Conservation (phyloP, 2,329 filamentous ascomycete species). For the Stagonosporopsis tanaceti region DNA sequence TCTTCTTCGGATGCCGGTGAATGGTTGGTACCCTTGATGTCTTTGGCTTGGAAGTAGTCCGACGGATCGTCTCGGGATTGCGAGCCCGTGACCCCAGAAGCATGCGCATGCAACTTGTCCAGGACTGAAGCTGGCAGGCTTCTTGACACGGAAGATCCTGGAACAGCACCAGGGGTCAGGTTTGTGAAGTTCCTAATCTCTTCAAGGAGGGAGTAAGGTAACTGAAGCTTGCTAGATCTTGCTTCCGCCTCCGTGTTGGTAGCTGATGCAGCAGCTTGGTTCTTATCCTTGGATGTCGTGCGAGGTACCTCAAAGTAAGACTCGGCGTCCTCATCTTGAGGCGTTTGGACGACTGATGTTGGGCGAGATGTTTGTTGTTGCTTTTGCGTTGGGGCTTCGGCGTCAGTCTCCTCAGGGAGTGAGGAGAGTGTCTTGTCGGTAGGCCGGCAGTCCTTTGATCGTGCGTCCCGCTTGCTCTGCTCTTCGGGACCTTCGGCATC, state of each 20-base stretch:
- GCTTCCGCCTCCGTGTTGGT: background rate
- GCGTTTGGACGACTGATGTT: conserved; percentile 40
- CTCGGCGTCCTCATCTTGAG: conserved; percentile 21
- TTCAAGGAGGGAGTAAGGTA: conserved; percentile 62
- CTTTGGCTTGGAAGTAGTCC: conserved; percentile 42
- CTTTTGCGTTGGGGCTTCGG: conserved; percentile 26
- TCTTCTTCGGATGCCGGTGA: conserved; percentile 55
- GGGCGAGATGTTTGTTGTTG: conserved; percentile 32
- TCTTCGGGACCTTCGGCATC: conserved; percentile 65
- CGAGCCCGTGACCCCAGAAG: conserved; percentile 24
- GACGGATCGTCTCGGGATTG: conserved; percentile 32
- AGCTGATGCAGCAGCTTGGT: conserved; percentile 7
- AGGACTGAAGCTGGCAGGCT: conserved; percentile 52
- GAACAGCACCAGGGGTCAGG: conserved; percentile 57
- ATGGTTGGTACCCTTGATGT: conserved; percentile 29
- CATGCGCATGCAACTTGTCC: conserved; percentile 42
- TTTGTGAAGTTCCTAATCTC: conserved; percentile 65
- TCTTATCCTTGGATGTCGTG: conserved; percentile 15
- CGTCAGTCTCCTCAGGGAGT: conserved; percentile 37
- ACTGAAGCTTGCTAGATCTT: conserved; percentile 23
- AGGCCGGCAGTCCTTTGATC: conserved; percentile 48
- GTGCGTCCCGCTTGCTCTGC: conserved; percentile 59
- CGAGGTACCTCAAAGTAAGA: conserved; percentile 41
- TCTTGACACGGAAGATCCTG: conserved; percentile 61
- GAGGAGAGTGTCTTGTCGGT: conserved; percentile 40